phyloP scores from a whole-genome alignment of 75 land plant genomes.

The Gnetum montanum region DNA sequence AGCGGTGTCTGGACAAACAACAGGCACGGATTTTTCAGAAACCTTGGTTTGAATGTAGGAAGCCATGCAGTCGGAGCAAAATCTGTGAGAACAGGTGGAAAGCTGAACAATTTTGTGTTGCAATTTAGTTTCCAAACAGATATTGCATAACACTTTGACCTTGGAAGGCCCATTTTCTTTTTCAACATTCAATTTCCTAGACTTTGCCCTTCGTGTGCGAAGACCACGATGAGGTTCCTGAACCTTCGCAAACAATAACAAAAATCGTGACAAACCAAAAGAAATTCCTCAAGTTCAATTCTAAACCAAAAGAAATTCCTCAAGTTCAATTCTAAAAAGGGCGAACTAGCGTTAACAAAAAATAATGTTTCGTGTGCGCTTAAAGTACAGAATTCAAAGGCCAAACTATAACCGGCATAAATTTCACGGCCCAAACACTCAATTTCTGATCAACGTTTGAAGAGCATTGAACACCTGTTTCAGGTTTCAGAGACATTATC shows the following conservation, averaged over 20 bases:
- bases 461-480: too few species aligned
- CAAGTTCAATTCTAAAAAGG: too few species aligned
- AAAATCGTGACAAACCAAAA: neutral
- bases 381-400: too few species aligned
- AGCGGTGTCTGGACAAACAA: constrained; percentile 26
- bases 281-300: neutral
- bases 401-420: neutral
- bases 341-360: too few species aligned
- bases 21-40: constrained; percentile 10
- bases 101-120: constrained; percentile 1
- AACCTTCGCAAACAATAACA: neutral
- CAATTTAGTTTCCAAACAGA: constrained; percentile 23
- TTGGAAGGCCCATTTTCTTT: neutral
- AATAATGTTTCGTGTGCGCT: too few species aligned
- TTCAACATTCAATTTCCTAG: neutral
- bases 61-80: constrained; percentile 28
- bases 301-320: neutral
- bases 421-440: neutral
- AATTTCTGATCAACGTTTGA: neutral
- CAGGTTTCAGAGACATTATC: too few species aligned
- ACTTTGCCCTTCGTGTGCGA: constrained; percentile 2
- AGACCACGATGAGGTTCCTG: neutral
- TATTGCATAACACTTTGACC: constrained; percentile 9
- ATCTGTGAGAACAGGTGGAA: constrained; percentile 28
- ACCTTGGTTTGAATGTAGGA: constrained; percentile 26